Percentiles rank a stretch among this genome's conserved stretches.
Evolutionary conservation across 768 basidiomycete genomes (phyloP).

Genomic region (Amylocystis lapponica): DNA sequence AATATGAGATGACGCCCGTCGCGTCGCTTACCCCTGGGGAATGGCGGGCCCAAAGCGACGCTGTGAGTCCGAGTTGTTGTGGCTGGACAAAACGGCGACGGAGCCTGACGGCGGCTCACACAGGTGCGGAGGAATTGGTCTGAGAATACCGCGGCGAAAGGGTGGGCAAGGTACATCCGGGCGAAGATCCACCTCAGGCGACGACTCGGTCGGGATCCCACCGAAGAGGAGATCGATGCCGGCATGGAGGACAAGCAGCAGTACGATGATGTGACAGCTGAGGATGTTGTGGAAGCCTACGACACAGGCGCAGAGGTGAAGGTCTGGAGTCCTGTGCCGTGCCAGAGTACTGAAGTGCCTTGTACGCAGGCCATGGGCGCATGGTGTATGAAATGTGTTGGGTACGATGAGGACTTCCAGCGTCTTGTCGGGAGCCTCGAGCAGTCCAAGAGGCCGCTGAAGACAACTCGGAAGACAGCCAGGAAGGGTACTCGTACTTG

Average conservation of each 20-base stretch:
- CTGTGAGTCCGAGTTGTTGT: neutral
- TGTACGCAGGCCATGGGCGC: slow-evolving; percentile 25
- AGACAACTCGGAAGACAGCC: no score
- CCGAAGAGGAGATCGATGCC: slow-evolving; percentile 21
- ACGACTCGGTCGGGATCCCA: slow-evolving; percentile 19
- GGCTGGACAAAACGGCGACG: neutral
- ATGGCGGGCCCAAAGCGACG: slow-evolving; percentile 15
- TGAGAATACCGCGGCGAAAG: slow-evolving; percentile 10
- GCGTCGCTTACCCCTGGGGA: slow-evolving; percentile 21
- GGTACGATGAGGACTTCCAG: slow-evolving; percentile 34
- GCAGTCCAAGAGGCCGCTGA: no score
- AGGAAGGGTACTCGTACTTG: no score
- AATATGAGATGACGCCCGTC: slow-evolving; percentile 16
- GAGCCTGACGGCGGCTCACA: neutral
- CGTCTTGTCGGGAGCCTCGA: no score
- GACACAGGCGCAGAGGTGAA: slow-evolving; percentile 27
- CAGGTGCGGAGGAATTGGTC: slow-evolving; percentile 27
- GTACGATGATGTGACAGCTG: slow-evolving; percentile 15
- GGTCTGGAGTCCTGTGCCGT: neutral
- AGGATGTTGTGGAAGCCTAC: slow-evolving; percentile 25
- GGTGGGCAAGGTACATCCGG: slow-evolving; percentile 23
- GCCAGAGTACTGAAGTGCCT: neutral
- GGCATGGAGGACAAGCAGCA: slow-evolving; percentile 3
- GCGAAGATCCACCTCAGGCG: slow-evolving; percentile 26
- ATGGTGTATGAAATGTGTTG: slow-evolving; percentile 37